Base-by-base conservation (phyloP, 768 basidiomycete genomes). In the Rossbeevera mucosa region DNA sequence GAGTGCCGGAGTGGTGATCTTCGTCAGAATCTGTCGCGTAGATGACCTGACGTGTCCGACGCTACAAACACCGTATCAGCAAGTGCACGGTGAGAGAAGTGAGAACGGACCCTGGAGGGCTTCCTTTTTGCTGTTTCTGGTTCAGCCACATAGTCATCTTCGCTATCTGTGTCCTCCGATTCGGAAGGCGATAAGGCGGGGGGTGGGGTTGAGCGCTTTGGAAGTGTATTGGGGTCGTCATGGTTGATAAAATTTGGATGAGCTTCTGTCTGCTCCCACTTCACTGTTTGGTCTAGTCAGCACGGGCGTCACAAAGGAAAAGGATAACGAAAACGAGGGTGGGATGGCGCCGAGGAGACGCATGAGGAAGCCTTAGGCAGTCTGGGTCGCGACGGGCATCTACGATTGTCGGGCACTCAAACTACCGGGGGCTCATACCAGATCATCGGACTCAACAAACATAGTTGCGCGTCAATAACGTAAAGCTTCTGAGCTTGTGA, bases 141-240 rank as follows among this genome's bases (percentile, higher is more conserved):
- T 44, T 78, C 79, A 47, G 72, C 81, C 45, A 86, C 74, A 65
- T 87, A 90, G 59, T 91, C 88, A 60, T 90, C 88, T 54, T 80
- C 86, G 63, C 82, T 86, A 51, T 75, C 76, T 28, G 69, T 69
- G 47, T 77, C 75, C 21, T 78, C 80, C 2, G 80, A 76, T 57
- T 80, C 79, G 18, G 78, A 76, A 20, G 71, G 64, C 5, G 57
- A 60, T 57, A 68, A 47, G 0, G 65, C 71, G 25, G 69, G 69
- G 18, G 66, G 67, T 47, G 72, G 66, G 36, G 58, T 63, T 38
- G 65, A 49, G 40, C 40, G 54, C 16, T 47, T 59, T 42, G 21
- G 16, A 30, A 47, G 53, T 29, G 28, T 59, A 48, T 45, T 64
- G 58, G 33, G 64, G 43, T 22, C 64, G 58, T 47, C 69, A 5